Conservation (phyloP, 257 asterid species). For the Jasminum sambac region DNA sequence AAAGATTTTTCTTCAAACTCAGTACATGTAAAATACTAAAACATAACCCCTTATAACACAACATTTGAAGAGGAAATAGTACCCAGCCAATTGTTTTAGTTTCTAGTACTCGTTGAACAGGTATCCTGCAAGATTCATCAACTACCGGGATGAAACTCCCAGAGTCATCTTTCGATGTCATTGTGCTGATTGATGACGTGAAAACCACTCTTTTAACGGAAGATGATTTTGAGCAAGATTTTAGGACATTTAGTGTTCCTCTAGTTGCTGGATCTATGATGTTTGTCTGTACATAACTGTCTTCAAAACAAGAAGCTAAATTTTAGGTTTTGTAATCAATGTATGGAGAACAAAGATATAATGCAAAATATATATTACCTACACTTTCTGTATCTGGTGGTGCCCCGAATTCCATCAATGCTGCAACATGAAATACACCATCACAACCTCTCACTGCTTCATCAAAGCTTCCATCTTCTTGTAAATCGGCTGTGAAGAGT, state of each 20-base stretch:
- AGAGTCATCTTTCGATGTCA: slow-evolving; percentile 67
- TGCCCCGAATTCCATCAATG: slow-evolving; percentile 72
- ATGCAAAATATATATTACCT: slow-evolving; percentile 37
- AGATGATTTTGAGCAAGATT: slow-evolving; percentile 53
- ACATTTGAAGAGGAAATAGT: slow-evolving; percentile 23
- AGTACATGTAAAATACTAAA: slow-evolving; percentile 5
- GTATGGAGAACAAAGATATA: neutral
- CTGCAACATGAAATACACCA: slow-evolving; percentile 88
- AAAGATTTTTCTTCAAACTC: neutral
- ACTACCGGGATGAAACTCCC: slow-evolving; percentile 59
- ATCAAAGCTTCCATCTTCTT: slow-evolving; percentile 82
- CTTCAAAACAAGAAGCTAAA: slow-evolving; percentile 32
- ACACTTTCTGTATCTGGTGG: slow-evolving; percentile 39
- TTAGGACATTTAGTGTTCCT: slow-evolving; percentile 74
- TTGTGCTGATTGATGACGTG: slow-evolving; percentile 79
- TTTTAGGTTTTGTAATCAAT: neutral
- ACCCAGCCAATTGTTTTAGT: slow-evolving; percentile 89
- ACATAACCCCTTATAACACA: neutral
- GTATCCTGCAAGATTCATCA: slow-evolving; percentile 67
- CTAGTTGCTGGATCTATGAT: slow-evolving; percentile 61
- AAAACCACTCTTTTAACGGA: slow-evolving; percentile 55
- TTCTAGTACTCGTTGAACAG: slow-evolving; percentile 48
- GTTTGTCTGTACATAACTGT: slow-evolving; percentile 43
- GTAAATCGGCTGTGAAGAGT: slow-evolving; percentile 68
- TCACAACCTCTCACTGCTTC: slow-evolving; percentile 73